These are phyloP conservation scores for Tulasnella sp. DNA, from an alignment of 768 basidiomycete species.

Conservation along the genomic window DNA sequence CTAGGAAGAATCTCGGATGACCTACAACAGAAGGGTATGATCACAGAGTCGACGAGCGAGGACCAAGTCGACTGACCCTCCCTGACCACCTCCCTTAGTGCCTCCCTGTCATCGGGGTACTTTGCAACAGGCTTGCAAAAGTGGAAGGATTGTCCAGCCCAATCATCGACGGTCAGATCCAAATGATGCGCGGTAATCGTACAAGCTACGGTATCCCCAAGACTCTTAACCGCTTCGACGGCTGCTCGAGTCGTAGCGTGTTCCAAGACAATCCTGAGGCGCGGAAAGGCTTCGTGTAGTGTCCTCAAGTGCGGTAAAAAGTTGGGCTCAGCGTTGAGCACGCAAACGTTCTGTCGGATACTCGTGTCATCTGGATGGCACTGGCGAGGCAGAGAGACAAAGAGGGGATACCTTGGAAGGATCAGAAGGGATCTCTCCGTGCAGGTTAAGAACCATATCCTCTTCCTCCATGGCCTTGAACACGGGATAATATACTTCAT, in stretches of 20 bases:
- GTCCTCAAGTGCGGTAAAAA: conserved; percentile 82
- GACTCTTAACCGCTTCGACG: conserved; percentile 68
- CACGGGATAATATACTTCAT: conserved; percentile 82
- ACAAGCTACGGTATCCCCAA: conserved; percentile 78
- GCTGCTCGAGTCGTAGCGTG: conserved; percentile 92
- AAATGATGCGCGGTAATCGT: conserved; percentile 97
- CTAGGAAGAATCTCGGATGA: conserved; percentile 91
- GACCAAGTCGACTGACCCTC: conserved; percentile 40
- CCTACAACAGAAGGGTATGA: conserved; percentile 33
- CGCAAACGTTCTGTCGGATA: conserved; percentile 58
- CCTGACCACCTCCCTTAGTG: conserved; percentile 61
- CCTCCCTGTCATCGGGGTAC: conserved; percentile 79
- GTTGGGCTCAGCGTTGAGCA: conserved; percentile 82
- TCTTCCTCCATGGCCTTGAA: conserved; percentile 90
- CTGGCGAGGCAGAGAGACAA: not conserved
- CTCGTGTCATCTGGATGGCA: not conserved
- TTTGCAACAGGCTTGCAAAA: conserved; percentile 99
- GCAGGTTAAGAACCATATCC: conserved; percentile 90
- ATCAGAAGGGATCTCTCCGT: conserved; percentile 95
- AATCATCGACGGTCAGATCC: conserved; percentile 85
- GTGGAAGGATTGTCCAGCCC: conserved; percentile 89
- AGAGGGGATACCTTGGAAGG: conserved; percentile 37
- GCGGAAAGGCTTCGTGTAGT: conserved; percentile 73
- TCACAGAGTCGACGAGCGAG: not conserved
- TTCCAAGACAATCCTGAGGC: conserved; percentile 88